Percentiles rank a stretch among this genome's conserved stretches.
Evolutionary conservation across 2,329 filamentous ascomycete genomes (phyloP).

Genomic region (Monilinia laxa): DNA sequence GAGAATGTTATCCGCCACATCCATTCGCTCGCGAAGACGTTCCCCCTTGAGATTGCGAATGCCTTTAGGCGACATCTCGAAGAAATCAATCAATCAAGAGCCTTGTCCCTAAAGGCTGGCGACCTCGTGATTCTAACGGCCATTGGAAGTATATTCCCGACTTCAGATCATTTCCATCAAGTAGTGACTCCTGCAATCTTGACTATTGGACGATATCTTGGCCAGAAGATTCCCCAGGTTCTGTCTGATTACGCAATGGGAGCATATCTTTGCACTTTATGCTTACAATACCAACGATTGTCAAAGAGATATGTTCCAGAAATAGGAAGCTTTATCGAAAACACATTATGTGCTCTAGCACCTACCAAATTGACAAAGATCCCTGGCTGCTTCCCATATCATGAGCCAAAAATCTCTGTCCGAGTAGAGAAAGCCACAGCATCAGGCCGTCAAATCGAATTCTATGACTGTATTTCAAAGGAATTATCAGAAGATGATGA

Average conservation of each 20-base stretch:
- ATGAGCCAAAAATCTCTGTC: constrained; percentile 53
- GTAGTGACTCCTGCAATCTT: constrained; percentile 89
- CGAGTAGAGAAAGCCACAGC: constrained; percentile 50
- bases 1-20: constrained; percentile 85
- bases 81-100: constrained; percentile 51
- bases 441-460: constrained; percentile 54
- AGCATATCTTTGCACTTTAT: constrained; percentile 74
- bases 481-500: constrained; percentile 34
- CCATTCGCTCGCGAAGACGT: constrained; percentile 87
- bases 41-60: constrained; percentile 72
- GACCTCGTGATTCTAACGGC: constrained; percentile 84
- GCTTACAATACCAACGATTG: constrained; percentile 76
- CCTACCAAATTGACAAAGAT: constrained; percentile 50
- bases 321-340: constrained; percentile 75
- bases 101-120: constrained; percentile 57
- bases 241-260: constrained; percentile 70
- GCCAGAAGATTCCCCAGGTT: constrained; percentile 67
- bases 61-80: constrained; percentile 74
- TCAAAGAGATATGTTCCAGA: constrained; percentile 90
- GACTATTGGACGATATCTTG: constrained; percentile 79
- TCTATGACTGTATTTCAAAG: constrained; percentile 54
- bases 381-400: constrained; percentile 61
- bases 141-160: constrained; percentile 82
- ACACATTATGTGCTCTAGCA: constrained; percentile 68
- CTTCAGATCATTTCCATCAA: constrained; percentile 95